Evolutionary conservation across 495 filamentous ascomycete species (phyloP), one percentile per base, ranked within the genome.

Genomic region (Gamarada debralockiae): DNA sequence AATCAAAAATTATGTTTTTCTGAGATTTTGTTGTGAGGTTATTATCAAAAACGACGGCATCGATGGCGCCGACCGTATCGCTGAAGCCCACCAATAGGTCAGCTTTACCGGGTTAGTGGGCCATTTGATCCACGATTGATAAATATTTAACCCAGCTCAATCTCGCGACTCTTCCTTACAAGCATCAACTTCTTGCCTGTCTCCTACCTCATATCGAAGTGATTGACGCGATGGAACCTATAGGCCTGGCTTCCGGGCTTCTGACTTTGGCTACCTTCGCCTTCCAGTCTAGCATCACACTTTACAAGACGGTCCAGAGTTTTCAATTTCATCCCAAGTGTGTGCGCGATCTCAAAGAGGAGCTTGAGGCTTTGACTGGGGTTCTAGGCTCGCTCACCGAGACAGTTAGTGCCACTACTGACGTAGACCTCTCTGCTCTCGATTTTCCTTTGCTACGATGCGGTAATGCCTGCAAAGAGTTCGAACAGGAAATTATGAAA

Each of bases 261-360:
- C 40, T 58, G 36, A 22, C 55, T 38, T 56, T 62, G 20, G 40
- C 55, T 45, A 18, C 0, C 38, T 73, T 76, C 58, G 71, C 71
- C 22, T 73, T 75, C 47, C 57, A 74, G 58, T 62, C 64, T 47
- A 74, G 71, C 58, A 51, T 70, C 43, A 48, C 60, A n/a, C 64
- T 77, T 15, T 70, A 67, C 51, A 39, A 74, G 14, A 70, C 63
- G 10, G 60, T 76, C 25, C 53, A 67, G 29, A 73, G 71, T 48
- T 74, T 68, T 60, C 61, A 65, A 45, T 64, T 57, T 34, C 67
- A 71, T 57, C 64, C 61, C 42, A 69, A 65, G 43, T 61, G 56
- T 15, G 61, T 74, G 15, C 67, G 69, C 48, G 68, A 76, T 12
- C 68, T 78, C 37, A 39, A 67, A 43, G 62, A 65, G 2, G 72